Evolutionary conservation across 1,139 yeast species (phyloP), one percentile per base, ranked within the genome.

Genomic region (Nakaseomyces uthaithaninus): DNA sequence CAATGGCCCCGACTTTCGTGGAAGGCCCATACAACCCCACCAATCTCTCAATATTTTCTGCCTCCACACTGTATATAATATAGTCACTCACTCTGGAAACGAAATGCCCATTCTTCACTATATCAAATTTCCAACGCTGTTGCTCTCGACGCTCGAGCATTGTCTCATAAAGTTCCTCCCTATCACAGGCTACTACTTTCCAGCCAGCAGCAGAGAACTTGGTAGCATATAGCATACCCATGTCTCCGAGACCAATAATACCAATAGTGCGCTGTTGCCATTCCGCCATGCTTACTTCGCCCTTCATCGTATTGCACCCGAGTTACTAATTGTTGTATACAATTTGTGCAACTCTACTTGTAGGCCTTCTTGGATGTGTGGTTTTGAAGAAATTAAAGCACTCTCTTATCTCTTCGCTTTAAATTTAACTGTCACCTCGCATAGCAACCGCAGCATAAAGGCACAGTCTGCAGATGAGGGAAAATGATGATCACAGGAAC

Each of bases 201-300:
- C 95, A 86, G 1, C 97, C 97, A 1, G 89, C 93, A 38, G 71
- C 71, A 18, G 84, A 69, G 55, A 93, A 80, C 42, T 81, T 65
- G 14, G 70, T 68, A 45, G 97, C 97, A 55, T 91, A 91, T 49
- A 91, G 65, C 34, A 75, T 66, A 12, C 98, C 98, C 98, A 91
- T 91, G 59, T 91, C 98, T 20, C 98, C 98, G 33, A 91, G 73
- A 1, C 98, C 98, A 43, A 91, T 89, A 48, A 91, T 83, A 2
- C 98, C 98, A 38, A 91, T 74, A 27, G 67, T 50, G 12, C 44
- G 40, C 45, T 67, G 64, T 69, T 68, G 65, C 46, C 46, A 50
- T 10, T 42, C 28, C 28, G 34, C 33, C 22, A 26, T 26, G 7
- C n/a, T 11, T 7, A 10, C 9, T 26, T 27, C 10, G 15, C 41